Conservation (phyloP, 768 basidiomycete genomes). For the Leucogyrophana mollusca region DNA sequence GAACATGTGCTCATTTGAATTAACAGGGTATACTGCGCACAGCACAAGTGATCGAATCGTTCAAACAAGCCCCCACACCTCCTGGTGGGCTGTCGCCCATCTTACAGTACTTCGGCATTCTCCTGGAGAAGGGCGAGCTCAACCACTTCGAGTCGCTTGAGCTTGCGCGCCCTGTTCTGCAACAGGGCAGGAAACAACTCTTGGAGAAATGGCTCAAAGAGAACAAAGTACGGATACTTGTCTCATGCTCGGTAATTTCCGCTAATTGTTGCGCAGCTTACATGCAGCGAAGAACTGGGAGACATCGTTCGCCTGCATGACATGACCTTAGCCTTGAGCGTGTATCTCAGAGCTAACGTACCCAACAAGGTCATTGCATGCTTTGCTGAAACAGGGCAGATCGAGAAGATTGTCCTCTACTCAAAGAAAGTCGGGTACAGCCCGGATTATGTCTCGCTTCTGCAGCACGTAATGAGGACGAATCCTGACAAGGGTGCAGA, state of each 20-base stretch:
- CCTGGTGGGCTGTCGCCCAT: constrained; percentile 93
- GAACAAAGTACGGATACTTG: constrained; percentile 71
- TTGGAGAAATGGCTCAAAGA: constrained; percentile 99
- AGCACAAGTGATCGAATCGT: constrained; percentile 91
- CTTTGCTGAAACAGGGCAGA: constrained; percentile 98
- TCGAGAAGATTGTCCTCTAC: constrained; percentile 96
- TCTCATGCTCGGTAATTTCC: neutral
- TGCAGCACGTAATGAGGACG: constrained; percentile 95
- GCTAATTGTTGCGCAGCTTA: constrained; percentile 56
- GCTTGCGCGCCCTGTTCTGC: constrained; percentile 91
- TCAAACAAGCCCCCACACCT: constrained; percentile 92
- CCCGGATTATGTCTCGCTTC: constrained; percentile 88
- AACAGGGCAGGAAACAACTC: constrained; percentile 94
- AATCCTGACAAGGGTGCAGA: constrained; percentile 98
- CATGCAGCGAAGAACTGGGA: constrained; percentile 97
- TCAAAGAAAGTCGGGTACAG: constrained; percentile 94
- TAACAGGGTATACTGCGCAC: constrained; percentile 90
- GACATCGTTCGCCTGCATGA: constrained; percentile 94
- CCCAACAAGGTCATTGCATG: constrained; percentile 99
- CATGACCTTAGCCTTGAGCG: constrained; percentile 95
- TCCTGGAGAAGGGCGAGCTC: constrained; percentile 97
- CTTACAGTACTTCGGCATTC: constrained; percentile 95
- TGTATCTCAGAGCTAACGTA: constrained; percentile 95
- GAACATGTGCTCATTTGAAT: constrained; percentile 5
- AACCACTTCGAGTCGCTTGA: constrained; percentile 96